Conservation (phyloP, 2,329 filamentous ascomycete species). For the Coniochaeta ligniaria region DNA sequence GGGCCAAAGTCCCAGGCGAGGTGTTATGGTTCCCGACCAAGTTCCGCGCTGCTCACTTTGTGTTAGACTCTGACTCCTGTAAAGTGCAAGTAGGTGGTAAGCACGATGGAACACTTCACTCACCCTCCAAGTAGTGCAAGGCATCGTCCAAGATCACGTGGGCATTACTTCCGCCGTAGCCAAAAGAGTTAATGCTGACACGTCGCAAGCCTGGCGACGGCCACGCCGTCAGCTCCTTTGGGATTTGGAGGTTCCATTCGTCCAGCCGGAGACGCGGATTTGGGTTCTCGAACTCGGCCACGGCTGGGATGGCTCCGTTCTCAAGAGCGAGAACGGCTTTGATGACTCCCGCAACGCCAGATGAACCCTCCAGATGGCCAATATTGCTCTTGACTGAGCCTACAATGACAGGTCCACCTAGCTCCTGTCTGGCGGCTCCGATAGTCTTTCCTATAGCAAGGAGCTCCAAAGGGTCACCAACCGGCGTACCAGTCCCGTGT, state of each 20-base stretch:
- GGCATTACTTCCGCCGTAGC: constrained; percentile 1
- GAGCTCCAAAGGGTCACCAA: constrained; percentile 19
- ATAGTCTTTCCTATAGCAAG: constrained; percentile 16
- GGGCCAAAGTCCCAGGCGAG: too few relatives aligned
- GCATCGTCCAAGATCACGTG: constrained; percentile 1
- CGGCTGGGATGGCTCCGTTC: background rate
- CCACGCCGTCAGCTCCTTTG: background rate
- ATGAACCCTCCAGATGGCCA: background rate
- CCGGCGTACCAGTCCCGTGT: constrained; percentile 18
- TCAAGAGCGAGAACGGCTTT: background rate
- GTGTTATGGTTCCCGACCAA: background rate
- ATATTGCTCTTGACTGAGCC: background rate
- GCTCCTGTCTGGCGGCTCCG: background rate
- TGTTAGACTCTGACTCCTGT: background rate
- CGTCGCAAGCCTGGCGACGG: background rate
- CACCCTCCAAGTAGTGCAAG: background rate
- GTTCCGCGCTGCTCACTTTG: background rate
- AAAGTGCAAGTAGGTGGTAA: background rate
- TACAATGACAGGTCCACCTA: background rate
- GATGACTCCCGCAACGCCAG: background rate
- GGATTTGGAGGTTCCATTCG: background rate
- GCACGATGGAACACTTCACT: background rate
- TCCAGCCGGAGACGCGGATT: background rate
- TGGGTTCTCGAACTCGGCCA: background rate
- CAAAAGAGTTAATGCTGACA: constrained; percentile 1